phyloP scores from a whole-genome alignment of 768 basidiomycete species.

The Mycena rebaudengoi region DNA sequence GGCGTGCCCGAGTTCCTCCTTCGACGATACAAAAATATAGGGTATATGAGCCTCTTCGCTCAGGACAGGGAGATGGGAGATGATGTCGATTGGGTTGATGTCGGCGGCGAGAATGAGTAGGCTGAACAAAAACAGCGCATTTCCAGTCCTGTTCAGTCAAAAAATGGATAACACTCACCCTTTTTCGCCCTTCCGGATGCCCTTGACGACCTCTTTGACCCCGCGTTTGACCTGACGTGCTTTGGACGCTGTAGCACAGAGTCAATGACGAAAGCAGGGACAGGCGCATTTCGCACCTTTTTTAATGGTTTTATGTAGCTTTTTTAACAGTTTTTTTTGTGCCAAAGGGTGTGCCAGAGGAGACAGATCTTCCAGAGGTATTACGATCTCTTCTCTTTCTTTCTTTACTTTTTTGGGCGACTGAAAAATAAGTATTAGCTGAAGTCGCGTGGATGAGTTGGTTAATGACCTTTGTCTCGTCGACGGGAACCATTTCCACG shows the following conservation, averaged over 20 bases:
- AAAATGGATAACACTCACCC: conserved; percentile 62
- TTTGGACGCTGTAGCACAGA: conserved; percentile 77
- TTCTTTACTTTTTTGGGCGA: conserved; percentile 71
- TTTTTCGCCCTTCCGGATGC: conserved; percentile 96
- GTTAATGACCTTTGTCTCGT: conserved; percentile 42
- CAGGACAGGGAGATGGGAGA: conserved; percentile 94
- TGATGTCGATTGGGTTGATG: conserved; percentile 98
- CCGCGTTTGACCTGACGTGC: conserved; percentile 95
- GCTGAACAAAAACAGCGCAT: conserved; percentile 45
- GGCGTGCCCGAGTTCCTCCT: conserved; percentile 95
- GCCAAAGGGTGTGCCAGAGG: conserved; percentile 96
- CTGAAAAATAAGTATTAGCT: conserved; percentile 30
- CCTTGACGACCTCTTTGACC: conserved; percentile 98
- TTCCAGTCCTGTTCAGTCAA: neutral
- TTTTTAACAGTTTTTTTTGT: conserved; percentile 92
- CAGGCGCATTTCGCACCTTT: conserved; percentile 61
- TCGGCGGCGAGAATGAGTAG: conserved; percentile 94
- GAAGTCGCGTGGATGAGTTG: neutral
- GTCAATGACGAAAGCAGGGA: conserved; percentile 8
- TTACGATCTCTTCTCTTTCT: conserved; percentile 69
- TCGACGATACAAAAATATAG: conserved; percentile 89
- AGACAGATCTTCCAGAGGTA: conserved; percentile 84
- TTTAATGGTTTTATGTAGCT: conserved; percentile 94
- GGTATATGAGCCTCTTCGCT: conserved; percentile 94
- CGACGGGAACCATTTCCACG: conserved; percentile 57